phyloP scores from a whole-genome alignment of 257 asterid genomes.

The Haberlea rhodopensis region DNA sequence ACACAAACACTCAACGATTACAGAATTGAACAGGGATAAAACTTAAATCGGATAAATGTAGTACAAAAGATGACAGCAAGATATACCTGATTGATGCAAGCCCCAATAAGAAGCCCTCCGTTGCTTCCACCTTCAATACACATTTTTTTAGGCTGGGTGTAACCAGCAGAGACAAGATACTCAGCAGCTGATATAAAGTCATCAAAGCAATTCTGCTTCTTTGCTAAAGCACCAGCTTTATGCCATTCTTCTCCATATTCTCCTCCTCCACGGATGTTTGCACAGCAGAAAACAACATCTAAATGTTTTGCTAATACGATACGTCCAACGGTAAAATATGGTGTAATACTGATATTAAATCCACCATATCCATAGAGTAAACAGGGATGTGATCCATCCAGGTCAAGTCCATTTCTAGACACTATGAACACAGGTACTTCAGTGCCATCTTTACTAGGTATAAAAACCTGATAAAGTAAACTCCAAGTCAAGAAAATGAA shows the following conservation, averaged over 20 bases:
- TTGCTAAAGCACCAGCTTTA: constrained; percentile 56
- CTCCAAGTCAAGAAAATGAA: constrained; percentile 12
- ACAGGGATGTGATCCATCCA: constrained; percentile 62
- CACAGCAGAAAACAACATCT: constrained; percentile 47
- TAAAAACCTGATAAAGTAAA: constrained; percentile 43
- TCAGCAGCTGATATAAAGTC: constrained; percentile 54
- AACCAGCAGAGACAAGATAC: constrained; percentile 54
- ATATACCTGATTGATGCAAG: constrained; percentile 62
- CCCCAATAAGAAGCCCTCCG: constrained; percentile 69
- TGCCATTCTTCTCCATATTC: constrained; percentile 81
- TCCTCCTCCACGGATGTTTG: constrained; percentile 73
- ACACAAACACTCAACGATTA: constrained; percentile 10
- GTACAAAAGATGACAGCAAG: not conserved
- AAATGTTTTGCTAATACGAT: constrained; percentile 46
- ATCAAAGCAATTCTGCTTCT: constrained; percentile 59
- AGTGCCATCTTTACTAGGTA: constrained; percentile 53
- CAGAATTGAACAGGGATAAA: not conserved
- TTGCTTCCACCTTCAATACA: constrained; percentile 76
- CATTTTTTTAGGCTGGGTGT: constrained; percentile 50
- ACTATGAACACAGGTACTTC: constrained; percentile 56
- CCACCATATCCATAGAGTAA: constrained; percentile 62
- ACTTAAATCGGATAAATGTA: not conserved
- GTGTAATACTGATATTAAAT: constrained; percentile 46
- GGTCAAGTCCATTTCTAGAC: constrained; percentile 41
- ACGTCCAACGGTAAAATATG: constrained; percentile 43